phyloP scores from a whole-genome alignment of 805 yeast species.

The Starmerella roubikii region DNA sequence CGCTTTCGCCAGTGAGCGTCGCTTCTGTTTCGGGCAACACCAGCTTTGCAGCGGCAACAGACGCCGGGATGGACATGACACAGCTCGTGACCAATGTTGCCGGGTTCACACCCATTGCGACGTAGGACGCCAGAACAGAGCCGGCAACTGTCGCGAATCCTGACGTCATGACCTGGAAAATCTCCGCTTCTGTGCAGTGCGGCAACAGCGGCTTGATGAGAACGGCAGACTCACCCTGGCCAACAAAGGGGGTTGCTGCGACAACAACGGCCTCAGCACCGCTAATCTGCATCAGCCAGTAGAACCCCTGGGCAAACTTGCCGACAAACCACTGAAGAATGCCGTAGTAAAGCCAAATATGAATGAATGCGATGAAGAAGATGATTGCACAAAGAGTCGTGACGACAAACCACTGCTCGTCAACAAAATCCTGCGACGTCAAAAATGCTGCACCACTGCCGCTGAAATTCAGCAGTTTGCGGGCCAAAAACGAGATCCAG shows the following conservation, averaged over 20 bases:
- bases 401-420: constrained; percentile 39
- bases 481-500: constrained; percentile 44
- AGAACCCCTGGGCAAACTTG: constrained; percentile 44
- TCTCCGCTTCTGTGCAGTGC: constrained; percentile 44
- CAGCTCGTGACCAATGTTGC: constrained; percentile 53
- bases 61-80: constrained; percentile 56
- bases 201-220: constrained; percentile 47
- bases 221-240: constrained; percentile 53
- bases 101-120: constrained; percentile 48
- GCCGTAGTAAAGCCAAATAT: constrained; percentile 47
- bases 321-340: constrained; percentile 45
- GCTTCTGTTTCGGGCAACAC: constrained; percentile 47
- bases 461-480: constrained; percentile 44
- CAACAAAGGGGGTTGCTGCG: constrained; percentile 54
- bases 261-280: constrained; percentile 57
- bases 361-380: constrained; percentile 50
- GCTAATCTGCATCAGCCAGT: constrained; percentile 44
- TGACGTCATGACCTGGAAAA: constrained; percentile 48
- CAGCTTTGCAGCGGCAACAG: constrained; percentile 45
- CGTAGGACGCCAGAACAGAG: constrained; percentile 47
- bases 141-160: constrained; percentile 57
- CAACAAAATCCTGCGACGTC: constrained; percentile 29
- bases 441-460: constrained; percentile 49
- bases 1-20: constrained; percentile 37
- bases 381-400: constrained; percentile 49